Evolutionary conservation across 75 land plant species (phyloP).

Genomic region (Sequoia sempervirens): DNA sequence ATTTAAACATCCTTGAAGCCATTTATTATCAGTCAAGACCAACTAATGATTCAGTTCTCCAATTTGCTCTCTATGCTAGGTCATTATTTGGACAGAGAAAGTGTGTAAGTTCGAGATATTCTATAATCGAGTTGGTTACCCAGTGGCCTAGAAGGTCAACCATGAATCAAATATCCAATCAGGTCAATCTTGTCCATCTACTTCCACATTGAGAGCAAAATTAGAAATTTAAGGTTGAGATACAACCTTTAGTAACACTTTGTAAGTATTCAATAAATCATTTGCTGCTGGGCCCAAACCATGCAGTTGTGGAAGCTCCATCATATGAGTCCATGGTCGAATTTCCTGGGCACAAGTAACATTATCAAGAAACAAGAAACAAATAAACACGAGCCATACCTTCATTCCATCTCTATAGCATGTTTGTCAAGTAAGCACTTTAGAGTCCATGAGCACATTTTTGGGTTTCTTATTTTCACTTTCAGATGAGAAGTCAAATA

Average conservation of each 20-base stretch:
- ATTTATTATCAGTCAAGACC: neutral
- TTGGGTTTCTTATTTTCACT: neutral
- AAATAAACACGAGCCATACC: neutral
- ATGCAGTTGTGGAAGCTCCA: slow-evolving; percentile 98
- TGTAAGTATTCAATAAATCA: slow-evolving; percentile 86
- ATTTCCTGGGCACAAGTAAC: slow-evolving; percentile 60
- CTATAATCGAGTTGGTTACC: neutral
- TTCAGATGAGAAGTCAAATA: neutral
- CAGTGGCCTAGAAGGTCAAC: slow-evolving; percentile 1
- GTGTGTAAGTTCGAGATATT: neutral
- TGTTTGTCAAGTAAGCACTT: neutral
- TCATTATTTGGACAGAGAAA: neutral
- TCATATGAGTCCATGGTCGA: slow-evolving; percentile 99
- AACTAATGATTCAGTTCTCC: neutral
- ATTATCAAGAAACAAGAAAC: neutral
- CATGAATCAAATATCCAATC: slow-evolving; percentile 10
- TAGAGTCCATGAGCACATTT: neutral
- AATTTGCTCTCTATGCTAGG: neutral
- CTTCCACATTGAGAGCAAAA: neutral
- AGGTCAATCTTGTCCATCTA: neutral
- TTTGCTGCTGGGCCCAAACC: slow-evolving; percentile 97
- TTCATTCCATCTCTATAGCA: neutral
- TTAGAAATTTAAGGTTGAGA: neutral
- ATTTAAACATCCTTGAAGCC: neutral
- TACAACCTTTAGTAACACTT: slow-evolving; percentile 73